Evolutionary conservation across 2,329 filamentous ascomycete genomes (phyloP), one percentile per base, ranked within the genome.

Genomic region (Alternaria postmessia): DNA sequence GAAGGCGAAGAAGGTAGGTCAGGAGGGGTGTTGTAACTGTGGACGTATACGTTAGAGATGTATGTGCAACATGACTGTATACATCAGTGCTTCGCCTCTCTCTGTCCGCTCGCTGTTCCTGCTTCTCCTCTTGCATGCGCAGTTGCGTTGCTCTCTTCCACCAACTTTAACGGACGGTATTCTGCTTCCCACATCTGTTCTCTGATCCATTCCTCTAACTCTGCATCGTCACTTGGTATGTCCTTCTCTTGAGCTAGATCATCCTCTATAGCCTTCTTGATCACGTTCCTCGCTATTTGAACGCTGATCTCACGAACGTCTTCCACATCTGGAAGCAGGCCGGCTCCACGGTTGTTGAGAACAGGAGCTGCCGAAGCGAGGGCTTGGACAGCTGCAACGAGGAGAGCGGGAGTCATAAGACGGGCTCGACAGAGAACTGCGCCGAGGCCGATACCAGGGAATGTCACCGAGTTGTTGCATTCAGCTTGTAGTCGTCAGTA

Each of bases 401-500:
- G 87, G 88, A 96, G 94, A 63, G 87, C 86, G 62, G 94, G 89
- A 0, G 90, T 91, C 28, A 96, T 79, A 0, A 88, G 83, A 12
- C 81, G 84, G 3, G 90, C 84, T 14, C 91, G 88, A 26, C 85
- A 89, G 1, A 96, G 85, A 0, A 97, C 86, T 7, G 87, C 87
- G 11, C 92, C 93, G 1, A 96, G 88, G 0, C 92, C 93, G 59
- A 96, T 94, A 0, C 92, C 92, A 0, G 93, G 93, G 77, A 96
- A 96, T 16, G 90, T 90, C 34, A 91, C 91, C 1, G 88, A 91
- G 79, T 96, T 96, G 80, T 96, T 96, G 80, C 93, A 96, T 78
- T 96, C 93, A 24, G 92, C 92, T 72, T 85, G 11, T 22, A 5
- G 16, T 14, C n/a, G 44, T 69, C 42, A 72, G 61, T 24, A 41